Conservation (phyloP, 495 filamentous ascomycete genomes). For the Penicillium turbatum region DNA sequence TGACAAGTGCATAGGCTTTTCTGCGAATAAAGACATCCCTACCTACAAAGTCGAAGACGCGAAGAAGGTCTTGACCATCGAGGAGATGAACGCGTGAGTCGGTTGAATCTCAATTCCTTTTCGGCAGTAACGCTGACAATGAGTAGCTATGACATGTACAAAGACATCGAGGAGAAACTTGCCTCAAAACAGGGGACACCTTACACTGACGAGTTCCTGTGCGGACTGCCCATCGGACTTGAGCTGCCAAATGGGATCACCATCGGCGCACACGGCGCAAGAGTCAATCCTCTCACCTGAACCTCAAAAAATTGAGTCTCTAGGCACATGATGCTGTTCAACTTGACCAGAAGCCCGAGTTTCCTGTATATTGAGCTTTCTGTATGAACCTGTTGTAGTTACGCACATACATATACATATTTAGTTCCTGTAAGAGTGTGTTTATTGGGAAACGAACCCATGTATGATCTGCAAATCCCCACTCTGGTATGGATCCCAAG, state of each 20-base stretch:
- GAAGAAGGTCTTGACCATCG: constrained; percentile 47
- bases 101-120: neutral
- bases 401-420: constrained; percentile 3
- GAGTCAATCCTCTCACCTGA: neutral
- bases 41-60: constrained; percentile 46
- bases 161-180: constrained; percentile 40
- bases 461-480: neutral
- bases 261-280: constrained; percentile 25
- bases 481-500: too few species aligned
- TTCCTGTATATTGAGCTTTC: neutral
- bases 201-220: constrained; percentile 27
- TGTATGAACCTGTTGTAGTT: neutral
- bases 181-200: constrained; percentile 19
- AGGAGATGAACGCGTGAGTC: constrained; percentile 50
- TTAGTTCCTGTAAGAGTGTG: neutral
- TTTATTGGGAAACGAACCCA: neutral
- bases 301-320: neutral
- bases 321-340: neutral
- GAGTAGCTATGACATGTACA: constrained; percentile 46
- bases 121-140: constrained; percentile 6
- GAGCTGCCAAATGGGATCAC: constrained; percentile 35
- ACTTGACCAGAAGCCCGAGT: neutral
- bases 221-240: constrained; percentile 37
- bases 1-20: constrained; percentile 33
- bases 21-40: constrained; percentile 38